A percentile compares a stretch with the other conserved stretches of the same genome.
Evolutionary conservation across 495 filamentous ascomycete genomes (phyloP).

Genomic region (Lophium mytilinum): DNA sequence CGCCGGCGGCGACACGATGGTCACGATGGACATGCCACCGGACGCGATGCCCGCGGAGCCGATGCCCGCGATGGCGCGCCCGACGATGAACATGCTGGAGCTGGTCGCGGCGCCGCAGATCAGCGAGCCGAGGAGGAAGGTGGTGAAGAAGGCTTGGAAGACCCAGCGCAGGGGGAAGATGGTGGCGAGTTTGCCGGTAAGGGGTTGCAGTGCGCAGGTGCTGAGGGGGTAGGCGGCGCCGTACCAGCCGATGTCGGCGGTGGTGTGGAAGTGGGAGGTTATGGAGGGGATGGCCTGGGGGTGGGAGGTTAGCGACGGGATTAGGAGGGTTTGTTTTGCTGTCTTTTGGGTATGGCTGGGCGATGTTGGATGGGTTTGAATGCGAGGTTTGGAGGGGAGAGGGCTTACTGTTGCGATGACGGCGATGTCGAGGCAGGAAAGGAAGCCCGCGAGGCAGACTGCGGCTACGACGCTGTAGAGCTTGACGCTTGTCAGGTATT

Average conservation of each 20-base stretch:
- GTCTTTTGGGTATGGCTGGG: not conserved
- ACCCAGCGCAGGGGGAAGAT: slow-evolving; percentile 32
- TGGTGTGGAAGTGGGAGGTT: slow-evolving; percentile 62
- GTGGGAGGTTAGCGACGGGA: not conserved
- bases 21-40: not conserved
- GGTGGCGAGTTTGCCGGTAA: slow-evolving; percentile 32
- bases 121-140: slow-evolving; percentile 33
- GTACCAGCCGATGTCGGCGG: slow-evolving; percentile 74
- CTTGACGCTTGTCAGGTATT: not conserved
- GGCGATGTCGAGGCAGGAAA: not conserved
- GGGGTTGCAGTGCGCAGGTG: slow-evolving; percentile 40
- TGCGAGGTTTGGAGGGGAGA: not conserved
- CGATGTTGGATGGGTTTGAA: not conserved
- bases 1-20: not conserved
- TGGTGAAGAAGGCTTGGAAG: slow-evolving; percentile 1
- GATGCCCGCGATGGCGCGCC: slow-evolving; percentile 36
- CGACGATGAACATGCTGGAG: slow-evolving; percentile 40
- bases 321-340: too few species aligned
- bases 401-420: not conserved
- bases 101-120: slow-evolving; percentile 37
- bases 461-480: not conserved
- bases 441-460: not conserved
- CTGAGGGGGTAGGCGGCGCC: slow-evolving; percentile 62
- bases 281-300: slow-evolving; percentile 62
- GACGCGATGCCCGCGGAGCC: not conserved